Conservation (phyloP, 768 basidiomycete genomes). For the Russula brevipes region DNA sequence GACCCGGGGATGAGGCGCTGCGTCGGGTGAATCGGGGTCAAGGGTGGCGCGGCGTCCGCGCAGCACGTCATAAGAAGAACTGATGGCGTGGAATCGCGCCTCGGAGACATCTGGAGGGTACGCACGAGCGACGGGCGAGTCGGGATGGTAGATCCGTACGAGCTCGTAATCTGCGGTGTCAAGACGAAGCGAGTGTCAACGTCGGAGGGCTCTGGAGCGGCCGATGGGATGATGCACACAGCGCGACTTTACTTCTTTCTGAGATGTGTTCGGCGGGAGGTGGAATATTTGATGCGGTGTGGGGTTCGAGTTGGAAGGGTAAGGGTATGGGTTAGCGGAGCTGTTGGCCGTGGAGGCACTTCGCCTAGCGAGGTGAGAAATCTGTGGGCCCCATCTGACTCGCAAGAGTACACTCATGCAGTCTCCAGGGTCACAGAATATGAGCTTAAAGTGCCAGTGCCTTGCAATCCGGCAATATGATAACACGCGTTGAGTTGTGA, state of each 20-base stretch:
- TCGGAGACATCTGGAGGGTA: conserved; percentile 49
- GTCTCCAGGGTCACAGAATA: neutral
- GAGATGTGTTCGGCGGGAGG: conserved; percentile 33
- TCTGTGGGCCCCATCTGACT: neutral
- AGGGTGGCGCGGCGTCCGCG: conserved; percentile 41
- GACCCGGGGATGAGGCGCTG: conserved; percentile 22
- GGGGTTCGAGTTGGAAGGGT: conserved; percentile 33
- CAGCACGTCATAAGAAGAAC: conserved; percentile 60
- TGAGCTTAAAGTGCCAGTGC: neutral
- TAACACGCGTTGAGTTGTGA: no score
- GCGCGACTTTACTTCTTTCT: conserved; percentile 36
- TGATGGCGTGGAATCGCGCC: conserved; percentile 63
- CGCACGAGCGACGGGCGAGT: conserved; percentile 45
- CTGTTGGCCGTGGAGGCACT: conserved; percentile 19
- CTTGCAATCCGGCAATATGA: no score
- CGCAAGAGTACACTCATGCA: conserved; percentile 5
- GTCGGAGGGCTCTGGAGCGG: conserved; percentile 17
- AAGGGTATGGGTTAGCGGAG: conserved; percentile 34
- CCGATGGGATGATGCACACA: conserved; percentile 30
- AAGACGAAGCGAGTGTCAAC: neutral
- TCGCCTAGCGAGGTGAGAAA: neutral
- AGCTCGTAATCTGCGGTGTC: conserved; percentile 64
- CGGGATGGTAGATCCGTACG: conserved; percentile 74
- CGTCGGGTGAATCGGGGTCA: conserved; percentile 26
- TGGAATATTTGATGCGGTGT: conserved; percentile 41